These are phyloP conservation scores for Boletus vermiculosoides DNA, from an alignment of 768 basidiomycete genomes.

Conservation along the genomic window DNA sequence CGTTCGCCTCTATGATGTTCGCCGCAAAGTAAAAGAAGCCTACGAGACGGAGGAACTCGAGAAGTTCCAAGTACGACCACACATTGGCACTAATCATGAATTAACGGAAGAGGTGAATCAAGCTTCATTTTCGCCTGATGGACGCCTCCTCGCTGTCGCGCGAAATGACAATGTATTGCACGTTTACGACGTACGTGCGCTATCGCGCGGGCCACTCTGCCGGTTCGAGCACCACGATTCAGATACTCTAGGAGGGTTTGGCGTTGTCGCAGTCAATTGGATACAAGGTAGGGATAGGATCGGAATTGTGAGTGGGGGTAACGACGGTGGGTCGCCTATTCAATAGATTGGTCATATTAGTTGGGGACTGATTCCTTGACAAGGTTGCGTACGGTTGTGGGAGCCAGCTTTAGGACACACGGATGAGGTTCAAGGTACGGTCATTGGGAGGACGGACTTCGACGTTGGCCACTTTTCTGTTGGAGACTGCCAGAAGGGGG, in stretches of 20 bases:
- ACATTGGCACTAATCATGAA: neutral
- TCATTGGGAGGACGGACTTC: slow-evolving; percentile 52
- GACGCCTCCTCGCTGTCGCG: slow-evolving; percentile 56
- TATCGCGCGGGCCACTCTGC: slow-evolving; percentile 45
- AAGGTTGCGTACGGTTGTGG: slow-evolving; percentile 74
- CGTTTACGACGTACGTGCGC: slow-evolving; percentile 61
- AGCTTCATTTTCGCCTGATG: slow-evolving; percentile 58
- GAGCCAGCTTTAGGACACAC: slow-evolving; percentile 46
- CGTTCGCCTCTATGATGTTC: slow-evolving; percentile 55
- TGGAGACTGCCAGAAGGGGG: slow-evolving; percentile 51
- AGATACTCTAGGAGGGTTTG: slow-evolving; percentile 37
- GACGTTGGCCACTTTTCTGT: slow-evolving; percentile 60
- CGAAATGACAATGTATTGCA: slow-evolving; percentile 58
- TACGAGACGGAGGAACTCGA: slow-evolving; percentile 35
- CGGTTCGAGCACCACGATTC: slow-evolving; percentile 48
- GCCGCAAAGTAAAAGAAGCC: slow-evolving; percentile 30
- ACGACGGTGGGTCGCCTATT: slow-evolving; percentile 50
- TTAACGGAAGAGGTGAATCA: slow-evolving; percentile 45
- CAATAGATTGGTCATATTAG: neutral
- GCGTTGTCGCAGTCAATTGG: slow-evolving; percentile 56
- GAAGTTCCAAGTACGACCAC: slow-evolving; percentile 27
- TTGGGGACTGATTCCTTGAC: slow-evolving; percentile 4
- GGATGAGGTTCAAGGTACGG: slow-evolving; percentile 42
- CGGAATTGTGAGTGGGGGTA: slow-evolving; percentile 60
- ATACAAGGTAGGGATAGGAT: slow-evolving; percentile 40